phyloP scores from a whole-genome alignment of 139 green algal species.

The Trebouxia sp. region DNA sequence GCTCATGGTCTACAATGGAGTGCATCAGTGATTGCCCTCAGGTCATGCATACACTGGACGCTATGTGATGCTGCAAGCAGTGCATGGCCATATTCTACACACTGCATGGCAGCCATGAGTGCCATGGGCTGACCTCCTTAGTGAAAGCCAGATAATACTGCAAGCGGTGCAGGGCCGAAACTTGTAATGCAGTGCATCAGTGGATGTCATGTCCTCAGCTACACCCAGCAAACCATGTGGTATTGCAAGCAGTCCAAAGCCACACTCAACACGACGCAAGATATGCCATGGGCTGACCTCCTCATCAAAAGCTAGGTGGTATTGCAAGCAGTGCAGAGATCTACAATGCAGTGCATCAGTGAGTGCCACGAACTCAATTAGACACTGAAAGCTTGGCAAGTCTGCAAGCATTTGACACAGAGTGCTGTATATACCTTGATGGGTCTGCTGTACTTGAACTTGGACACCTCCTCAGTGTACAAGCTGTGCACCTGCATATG shows the following conservation, averaged over 20 bases:
- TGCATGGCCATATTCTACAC: no score
- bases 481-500: slow-evolving; percentile 53
- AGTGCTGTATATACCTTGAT: slow-evolving; percentile 48
- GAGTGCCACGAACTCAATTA: neutral
- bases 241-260: no score
- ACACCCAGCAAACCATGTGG: neutral
- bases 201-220: neutral
- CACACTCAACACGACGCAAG: no score
- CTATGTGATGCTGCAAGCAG: no score
- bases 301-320: neutral
- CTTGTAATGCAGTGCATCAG: neutral
- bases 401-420: no score
- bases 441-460: slow-evolving; percentile 56
- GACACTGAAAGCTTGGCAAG: neutral
- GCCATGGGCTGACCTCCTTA: no score
- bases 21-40: neutral
- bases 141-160: neutral
- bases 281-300: no score
- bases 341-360: neutral
- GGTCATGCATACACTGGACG: neutral
- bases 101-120: no score
- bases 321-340: neutral
- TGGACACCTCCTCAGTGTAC: slow-evolving; percentile 65
- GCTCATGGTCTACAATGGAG: no score
- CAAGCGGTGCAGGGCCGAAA: neutral